A percentile compares a stretch with the other conserved stretches of the same genome.
Conservation (phyloP, 2,329 filamentous ascomycete genomes). For the Xylariaceae sp. region DNA sequence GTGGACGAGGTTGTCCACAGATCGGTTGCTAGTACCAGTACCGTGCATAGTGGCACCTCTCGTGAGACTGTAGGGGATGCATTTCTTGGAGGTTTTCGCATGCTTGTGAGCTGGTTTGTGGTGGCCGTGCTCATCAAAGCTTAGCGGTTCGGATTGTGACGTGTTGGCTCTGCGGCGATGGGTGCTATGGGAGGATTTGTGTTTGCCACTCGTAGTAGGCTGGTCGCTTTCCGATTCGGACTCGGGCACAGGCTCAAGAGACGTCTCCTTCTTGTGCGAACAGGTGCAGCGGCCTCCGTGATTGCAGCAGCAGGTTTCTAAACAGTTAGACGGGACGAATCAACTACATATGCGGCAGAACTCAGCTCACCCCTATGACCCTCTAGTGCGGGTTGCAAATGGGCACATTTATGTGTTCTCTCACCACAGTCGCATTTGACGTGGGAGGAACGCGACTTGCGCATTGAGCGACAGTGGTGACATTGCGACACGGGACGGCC, state of each 20-base stretch:
- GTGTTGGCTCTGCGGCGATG: constrained; percentile 59
- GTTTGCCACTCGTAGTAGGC: constrained; percentile 32
- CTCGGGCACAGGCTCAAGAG: constrained; percentile 62
- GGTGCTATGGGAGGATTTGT: constrained; percentile 35
- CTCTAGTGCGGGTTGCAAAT: constrained; percentile 54
- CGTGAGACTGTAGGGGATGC: constrained; percentile 57
- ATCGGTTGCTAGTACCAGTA: constrained; percentile 47
- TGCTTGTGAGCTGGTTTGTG: constrained; percentile 61
- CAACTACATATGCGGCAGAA: neutral
- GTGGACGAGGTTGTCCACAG: constrained; percentile 41
- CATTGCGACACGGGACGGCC: constrained; percentile 97
- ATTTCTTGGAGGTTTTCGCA: constrained; percentile 57
- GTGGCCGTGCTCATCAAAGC: constrained; percentile 61
- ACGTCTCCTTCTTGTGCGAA: constrained; percentile 57
- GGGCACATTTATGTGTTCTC: constrained; percentile 71
- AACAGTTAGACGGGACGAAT: constrained; percentile 17
- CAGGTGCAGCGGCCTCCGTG: constrained; percentile 66
- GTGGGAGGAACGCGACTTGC: constrained; percentile 92
- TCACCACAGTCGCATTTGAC: constrained; percentile 96
- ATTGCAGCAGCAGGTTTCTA: constrained; percentile 67
- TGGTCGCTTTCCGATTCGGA: constrained; percentile 53
- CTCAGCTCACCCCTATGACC: constrained; percentile 55
- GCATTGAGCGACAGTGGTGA: constrained; percentile 90
- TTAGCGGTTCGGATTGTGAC: constrained; percentile 57
- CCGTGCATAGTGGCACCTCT: constrained; percentile 42